Percentiles rank a stretch among this genome's conserved stretches.
Evolutionary conservation across 2,329 filamentous ascomycete species (phyloP).

Genomic region (Colletotrichum somersetense): DNA sequence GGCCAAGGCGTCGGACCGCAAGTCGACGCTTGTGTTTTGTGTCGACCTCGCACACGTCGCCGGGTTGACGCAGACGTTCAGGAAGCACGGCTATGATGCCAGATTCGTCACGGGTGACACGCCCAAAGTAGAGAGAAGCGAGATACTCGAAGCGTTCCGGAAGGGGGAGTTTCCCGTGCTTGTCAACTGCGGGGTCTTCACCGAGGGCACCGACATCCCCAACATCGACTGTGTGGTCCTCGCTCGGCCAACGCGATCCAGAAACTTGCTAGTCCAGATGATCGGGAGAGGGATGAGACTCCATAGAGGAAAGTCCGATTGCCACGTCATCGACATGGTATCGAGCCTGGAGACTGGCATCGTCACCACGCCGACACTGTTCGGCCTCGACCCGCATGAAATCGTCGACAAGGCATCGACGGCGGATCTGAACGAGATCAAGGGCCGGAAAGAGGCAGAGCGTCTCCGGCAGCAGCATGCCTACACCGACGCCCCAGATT

Average conservation of each 20-base stretch:
- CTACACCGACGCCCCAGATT: slow-evolving; percentile 24
- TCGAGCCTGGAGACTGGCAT: slow-evolving; percentile 86
- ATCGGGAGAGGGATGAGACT: slow-evolving; percentile 94
- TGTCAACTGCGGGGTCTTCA: slow-evolving; percentile 95
- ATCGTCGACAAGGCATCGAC: slow-evolving; percentile 76
- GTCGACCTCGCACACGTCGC: slow-evolving; percentile 88
- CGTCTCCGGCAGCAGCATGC: slow-evolving; percentile 50
- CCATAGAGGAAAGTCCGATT: slow-evolving; percentile 83
- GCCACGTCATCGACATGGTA: slow-evolving; percentile 97
- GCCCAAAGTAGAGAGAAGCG: slow-evolving; percentile 73
- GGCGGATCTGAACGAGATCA: slow-evolving; percentile 70
- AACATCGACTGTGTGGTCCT: slow-evolving; percentile 95
- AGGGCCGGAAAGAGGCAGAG: slow-evolving; percentile 60
- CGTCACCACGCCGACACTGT: slow-evolving; percentile 90
- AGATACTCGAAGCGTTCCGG: slow-evolving; percentile 82
- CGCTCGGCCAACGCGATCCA: slow-evolving; percentile 87
- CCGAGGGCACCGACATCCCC: slow-evolving; percentile 96
- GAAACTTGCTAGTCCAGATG: slow-evolving; percentile 97
- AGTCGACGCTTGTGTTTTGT: slow-evolving; percentile 93
- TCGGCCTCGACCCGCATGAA: slow-evolving; percentile 88
- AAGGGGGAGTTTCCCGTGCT: slow-evolving; percentile 84
- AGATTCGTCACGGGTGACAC: slow-evolving; percentile 90
- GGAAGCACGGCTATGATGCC: slow-evolving; percentile 83
- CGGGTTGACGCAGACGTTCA: slow-evolving; percentile 81
- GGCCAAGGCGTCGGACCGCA: slow-evolving; percentile 77